These are phyloP conservation scores for Coemansia sp. DNA, from an alignment of 192 early-diverging fungal genomes.

Conservation along the genomic window DNA sequence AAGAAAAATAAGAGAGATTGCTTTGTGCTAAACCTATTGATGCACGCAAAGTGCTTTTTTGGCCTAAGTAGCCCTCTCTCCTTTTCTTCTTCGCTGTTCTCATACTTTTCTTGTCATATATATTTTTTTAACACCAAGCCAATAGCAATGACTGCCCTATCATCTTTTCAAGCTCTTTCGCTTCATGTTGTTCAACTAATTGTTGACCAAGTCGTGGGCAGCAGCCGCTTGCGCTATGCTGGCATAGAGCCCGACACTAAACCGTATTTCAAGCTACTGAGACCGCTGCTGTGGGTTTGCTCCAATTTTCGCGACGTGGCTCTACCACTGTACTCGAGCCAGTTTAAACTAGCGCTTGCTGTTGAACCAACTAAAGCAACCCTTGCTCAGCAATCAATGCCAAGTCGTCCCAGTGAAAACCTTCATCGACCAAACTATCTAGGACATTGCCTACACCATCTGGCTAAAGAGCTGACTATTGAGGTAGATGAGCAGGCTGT, in stretches of 20 bases:
- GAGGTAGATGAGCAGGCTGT: not conserved
- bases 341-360: not conserved
- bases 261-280: not conserved
- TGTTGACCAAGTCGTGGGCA: not conserved
- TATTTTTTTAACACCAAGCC: not conserved
- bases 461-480: not conserved
- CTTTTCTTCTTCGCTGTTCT: not conserved
- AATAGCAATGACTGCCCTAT: not conserved
- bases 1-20: no score
- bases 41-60: no score
- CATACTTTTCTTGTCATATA: not conserved
- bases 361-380: not conserved
- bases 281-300: not conserved
- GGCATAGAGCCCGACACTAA: not conserved
- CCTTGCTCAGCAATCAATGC: not conserved
- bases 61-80: not conserved
- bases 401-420: not conserved
- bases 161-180: not conserved
- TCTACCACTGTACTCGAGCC: not conserved
- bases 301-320: not conserved
- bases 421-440: not conserved
- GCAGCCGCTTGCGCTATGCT: not conserved
- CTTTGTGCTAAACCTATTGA: no score
- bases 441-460: not conserved
- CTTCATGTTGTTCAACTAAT: not conserved